A percentile compares a stretch with the other conserved stretches of the same genome.
These are phyloP conservation scores for Hypoxylon sp. DNA, from an alignment of 2,329 filamentous ascomycete species.

Conservation along the genomic window DNA sequence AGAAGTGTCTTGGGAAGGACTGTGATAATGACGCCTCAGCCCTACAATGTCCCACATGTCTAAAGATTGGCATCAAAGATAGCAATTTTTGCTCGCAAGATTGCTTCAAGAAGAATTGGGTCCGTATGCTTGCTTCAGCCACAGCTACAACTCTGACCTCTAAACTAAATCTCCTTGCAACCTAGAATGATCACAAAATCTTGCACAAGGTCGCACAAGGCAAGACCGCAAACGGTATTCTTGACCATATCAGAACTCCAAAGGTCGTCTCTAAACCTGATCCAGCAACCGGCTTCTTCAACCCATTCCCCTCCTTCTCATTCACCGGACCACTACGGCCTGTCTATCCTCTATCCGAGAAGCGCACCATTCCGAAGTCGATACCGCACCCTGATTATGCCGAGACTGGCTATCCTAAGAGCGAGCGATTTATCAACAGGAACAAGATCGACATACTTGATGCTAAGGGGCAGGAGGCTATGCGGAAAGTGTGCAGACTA, in stretches of 20 bases:
- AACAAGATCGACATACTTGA: constrained; percentile 88
- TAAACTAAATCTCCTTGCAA: constrained; percentile 22
- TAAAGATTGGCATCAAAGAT: constrained; percentile 87
- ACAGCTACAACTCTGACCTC: constrained; percentile 5
- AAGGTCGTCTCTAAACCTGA: constrained; percentile 91
- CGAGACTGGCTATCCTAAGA: constrained; percentile 80
- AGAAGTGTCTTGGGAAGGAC: constrained; percentile 83
- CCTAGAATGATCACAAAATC: constrained; percentile 83
- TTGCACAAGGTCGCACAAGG: constrained; percentile 78
- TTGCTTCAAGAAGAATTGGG: constrained; percentile 99
- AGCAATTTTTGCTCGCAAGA: constrained; percentile 99
- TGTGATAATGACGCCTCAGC: constrained; percentile 88
- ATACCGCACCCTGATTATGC: constrained; percentile 92
- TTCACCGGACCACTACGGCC: constrained; percentile 87
- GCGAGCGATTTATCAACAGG: constrained; percentile 72
- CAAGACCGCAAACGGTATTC: constrained; percentile 70
- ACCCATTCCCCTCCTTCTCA: constrained; percentile 89
- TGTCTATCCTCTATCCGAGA: constrained; percentile 84
- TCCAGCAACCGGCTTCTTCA: constrained; percentile 89
- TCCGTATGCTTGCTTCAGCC: constrained; percentile 61
- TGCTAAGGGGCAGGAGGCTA: constrained; percentile 83
- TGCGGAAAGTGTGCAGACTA: constrained; percentile 91
- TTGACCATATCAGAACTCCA: constrained; percentile 80
- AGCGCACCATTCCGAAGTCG: constrained; percentile 79
- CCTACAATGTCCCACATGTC: constrained; percentile 93